A percentile compares a stretch with the other conserved stretches of the same genome.
Evolutionary conservation across 805 yeast species (phyloP).

Genomic region (Pichia paraexigua): DNA sequence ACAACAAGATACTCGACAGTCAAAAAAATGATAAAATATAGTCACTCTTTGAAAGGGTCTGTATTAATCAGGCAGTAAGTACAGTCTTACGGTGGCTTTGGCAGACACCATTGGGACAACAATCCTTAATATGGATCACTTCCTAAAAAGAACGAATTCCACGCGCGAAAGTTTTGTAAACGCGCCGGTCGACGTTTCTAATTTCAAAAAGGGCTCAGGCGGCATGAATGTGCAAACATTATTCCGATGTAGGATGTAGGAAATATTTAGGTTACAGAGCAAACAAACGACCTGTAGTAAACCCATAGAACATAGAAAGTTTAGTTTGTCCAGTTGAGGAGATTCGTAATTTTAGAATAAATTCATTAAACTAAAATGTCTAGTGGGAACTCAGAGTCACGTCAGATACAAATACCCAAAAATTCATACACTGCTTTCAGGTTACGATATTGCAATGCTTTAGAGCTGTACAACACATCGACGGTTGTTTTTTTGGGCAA

Average conservation of each 20-base stretch:
- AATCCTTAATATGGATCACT: not conserved
- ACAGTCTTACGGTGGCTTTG: not conserved
- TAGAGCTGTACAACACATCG: conserved; percentile 41
- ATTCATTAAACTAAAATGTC: not conserved
- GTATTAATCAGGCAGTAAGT: not conserved
- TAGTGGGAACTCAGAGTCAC: not conserved
- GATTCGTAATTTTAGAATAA: not conserved
- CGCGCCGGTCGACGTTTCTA: not conserved
- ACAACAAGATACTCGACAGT: not conserved
- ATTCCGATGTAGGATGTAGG: too few relatives aligned
- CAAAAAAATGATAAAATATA: not conserved
- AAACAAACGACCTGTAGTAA: too few relatives aligned
- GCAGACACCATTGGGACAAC: not conserved
- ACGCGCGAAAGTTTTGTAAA: not conserved
- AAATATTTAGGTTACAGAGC: too few relatives aligned
- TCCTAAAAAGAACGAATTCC: not conserved
- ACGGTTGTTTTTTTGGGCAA: conserved; percentile 46
- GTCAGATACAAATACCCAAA: conserved; percentile 32
- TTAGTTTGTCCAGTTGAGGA: not conserved
- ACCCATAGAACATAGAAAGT: too few relatives aligned
- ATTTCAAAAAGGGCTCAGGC: not conserved
- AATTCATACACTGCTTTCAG: conserved; percentile 56
- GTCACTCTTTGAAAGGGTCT: not conserved
- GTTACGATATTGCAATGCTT: conserved; percentile 43
- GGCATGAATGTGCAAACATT: not conserved